Evolutionary conservation across 2,329 filamentous ascomycete genomes (phyloP).

Genomic region (Chrysoporthe austroafricana): DNA sequence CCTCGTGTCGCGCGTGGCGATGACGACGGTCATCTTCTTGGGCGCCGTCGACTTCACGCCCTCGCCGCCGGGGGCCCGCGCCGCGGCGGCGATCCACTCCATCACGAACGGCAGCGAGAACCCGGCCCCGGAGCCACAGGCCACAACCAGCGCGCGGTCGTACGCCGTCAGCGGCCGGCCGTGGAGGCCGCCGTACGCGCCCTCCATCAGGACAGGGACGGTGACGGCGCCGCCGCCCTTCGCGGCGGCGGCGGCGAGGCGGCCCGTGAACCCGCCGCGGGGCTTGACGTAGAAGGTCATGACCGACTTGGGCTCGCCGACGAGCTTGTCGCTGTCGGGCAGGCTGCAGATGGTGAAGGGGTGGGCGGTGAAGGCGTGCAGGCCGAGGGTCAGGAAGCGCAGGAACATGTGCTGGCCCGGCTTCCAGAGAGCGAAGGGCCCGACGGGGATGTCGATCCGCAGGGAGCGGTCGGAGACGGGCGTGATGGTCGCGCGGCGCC

Average conservation of each 20-base stretch:
- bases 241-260: conserved; percentile 4
- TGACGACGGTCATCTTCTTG: conserved; percentile 17
- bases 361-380: conserved; percentile 28
- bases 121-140: conserved; percentile 19
- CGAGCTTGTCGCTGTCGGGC: conserved; percentile 2
- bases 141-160: conserved; percentile 12
- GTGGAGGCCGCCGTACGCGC: conserved; percentile 19
- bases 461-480: conserved; percentile 3
- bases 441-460: conserved; percentile 16
- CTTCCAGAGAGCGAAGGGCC: conserved; percentile 13
- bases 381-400: conserved; percentile 24
- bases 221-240: conserved; percentile 5
- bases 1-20: conserved; percentile 24
- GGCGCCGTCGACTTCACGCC: not conserved
- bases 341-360: conserved; percentile 30
- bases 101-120: conserved; percentile 21
- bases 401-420: conserved; percentile 26
- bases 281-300: conserved; percentile 20
- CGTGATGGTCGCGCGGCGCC: conserved; percentile 12
- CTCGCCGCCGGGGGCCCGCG: not conserved
- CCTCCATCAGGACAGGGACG: conserved; percentile 14
- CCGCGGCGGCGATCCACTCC: conserved; percentile 5
- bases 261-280: conserved; percentile 20
- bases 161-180: conserved; percentile 4
- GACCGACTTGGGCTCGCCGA: conserved; percentile 9